Evolutionary conservation across 345 rosid genomes (phyloP).

Genomic region (Pistacia vera): DNA sequence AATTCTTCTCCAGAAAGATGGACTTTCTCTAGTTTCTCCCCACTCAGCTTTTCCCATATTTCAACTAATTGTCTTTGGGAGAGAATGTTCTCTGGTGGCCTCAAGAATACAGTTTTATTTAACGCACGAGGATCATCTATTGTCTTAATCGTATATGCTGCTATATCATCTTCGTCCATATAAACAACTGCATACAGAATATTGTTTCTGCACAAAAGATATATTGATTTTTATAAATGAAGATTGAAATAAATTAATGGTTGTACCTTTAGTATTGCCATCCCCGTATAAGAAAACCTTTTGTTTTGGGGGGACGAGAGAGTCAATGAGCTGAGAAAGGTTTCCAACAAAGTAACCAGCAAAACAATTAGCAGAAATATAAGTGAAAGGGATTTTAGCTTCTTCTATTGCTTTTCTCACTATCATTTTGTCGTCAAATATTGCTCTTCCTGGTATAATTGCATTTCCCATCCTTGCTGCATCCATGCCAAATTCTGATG

Average conservation of each 20-base stretch:
- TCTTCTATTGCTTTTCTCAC: conserved; percentile 77
- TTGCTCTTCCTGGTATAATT: conserved; percentile 71
- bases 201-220: too few species aligned
- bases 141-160: conserved; percentile 61
- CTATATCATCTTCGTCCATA: conserved; percentile 74
- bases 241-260: too few species aligned
- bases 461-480: conserved; percentile 76
- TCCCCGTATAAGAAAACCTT: conserved; percentile 61
- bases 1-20: conserved; percentile 48
- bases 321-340: conserved; percentile 60
- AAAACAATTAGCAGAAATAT: conserved; percentile 71
- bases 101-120: conserved; percentile 65
- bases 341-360: conserved; percentile 77
- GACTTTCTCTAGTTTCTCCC: conserved; percentile 47
- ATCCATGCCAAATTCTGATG: conserved; percentile 92
- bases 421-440: conserved; percentile 79
- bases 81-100: conserved; percentile 59
- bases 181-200: conserved; percentile 38
- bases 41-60: conserved; percentile 70
- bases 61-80: conserved; percentile 58
- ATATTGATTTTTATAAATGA: too few species aligned
- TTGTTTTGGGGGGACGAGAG: conserved; percentile 66
- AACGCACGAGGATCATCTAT: conserved; percentile 64
- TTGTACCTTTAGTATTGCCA: conserved; percentile 71
- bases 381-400: conserved; percentile 78